phyloP scores from a whole-genome alignment of 108 stramenopile species.

The Skeletonema marinoi region DNA sequence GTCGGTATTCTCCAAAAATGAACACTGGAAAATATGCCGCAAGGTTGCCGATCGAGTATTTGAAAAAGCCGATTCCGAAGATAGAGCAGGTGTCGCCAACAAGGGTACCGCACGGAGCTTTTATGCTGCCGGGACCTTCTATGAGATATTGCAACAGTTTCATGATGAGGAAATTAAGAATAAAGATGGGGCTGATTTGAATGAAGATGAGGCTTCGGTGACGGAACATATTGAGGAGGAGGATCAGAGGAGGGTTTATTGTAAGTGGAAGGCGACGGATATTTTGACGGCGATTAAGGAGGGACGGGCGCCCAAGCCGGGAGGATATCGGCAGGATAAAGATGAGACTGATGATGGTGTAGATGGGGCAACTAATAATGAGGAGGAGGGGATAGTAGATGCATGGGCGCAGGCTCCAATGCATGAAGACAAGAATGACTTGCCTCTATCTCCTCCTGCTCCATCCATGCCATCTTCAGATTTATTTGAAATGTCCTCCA shows the following conservation, averaged over 20 bases:
- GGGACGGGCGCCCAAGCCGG: conserved; percentile 77
- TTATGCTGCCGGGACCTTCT: conserved; percentile 90
- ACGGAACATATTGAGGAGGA: conserved; percentile 47
- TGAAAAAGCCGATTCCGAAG: conserved; percentile 86
- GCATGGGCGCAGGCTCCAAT: too few species aligned
- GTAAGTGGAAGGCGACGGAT: conserved; percentile 94
- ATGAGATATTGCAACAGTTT: conserved; percentile 92
- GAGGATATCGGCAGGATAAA: conserved; percentile 61
- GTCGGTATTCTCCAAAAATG: conserved; percentile 68
- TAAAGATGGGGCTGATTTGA: conserved; percentile 18
- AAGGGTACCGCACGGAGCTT: conserved; percentile 88
- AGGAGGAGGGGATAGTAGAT: conserved; percentile 18
- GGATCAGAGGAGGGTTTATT: conserved; percentile 67
- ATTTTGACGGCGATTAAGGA: conserved; percentile 94
- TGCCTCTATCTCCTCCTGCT: conserved; percentile 6
- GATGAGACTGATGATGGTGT: conserved; percentile 40
- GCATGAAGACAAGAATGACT: background rate
- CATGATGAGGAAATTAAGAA: conserved; percentile 21
- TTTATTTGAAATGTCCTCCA: background rate
- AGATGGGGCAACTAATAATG: conserved; percentile 22
- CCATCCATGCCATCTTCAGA: conserved; percentile 30
- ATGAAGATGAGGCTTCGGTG: conserved; percentile 21
- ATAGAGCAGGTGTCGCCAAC: conserved; percentile 70
- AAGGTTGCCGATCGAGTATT: conserved; percentile 84
- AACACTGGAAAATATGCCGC: conserved; percentile 73